Percentiles rank a stretch among this genome's conserved stretches.
phyloP scores from a whole-genome alignment of 345 rosid genomes.

The Citrus cavaleriei region DNA sequence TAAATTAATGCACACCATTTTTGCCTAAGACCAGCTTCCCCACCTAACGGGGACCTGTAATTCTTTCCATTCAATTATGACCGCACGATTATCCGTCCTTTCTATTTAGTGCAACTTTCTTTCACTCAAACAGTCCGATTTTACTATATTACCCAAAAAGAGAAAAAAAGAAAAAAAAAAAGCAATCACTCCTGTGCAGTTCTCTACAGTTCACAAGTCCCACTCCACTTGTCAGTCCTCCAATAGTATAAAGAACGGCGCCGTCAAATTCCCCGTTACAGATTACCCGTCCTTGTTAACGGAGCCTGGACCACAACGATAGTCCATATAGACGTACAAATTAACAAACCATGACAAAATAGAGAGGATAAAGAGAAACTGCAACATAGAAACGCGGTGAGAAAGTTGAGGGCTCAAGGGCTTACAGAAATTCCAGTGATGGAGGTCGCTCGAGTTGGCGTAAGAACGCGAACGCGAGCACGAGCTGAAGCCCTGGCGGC shows the following conservation, averaged over 20 bases:
- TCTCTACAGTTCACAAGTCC: not conserved
- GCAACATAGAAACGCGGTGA: constrained; percentile 29
- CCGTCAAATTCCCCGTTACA: constrained; percentile 70
- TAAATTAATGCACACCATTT: not conserved
- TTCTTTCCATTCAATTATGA: not conserved
- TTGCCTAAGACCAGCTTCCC: not conserved
- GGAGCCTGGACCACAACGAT: constrained; percentile 45
- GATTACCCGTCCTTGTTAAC: constrained; percentile 59
- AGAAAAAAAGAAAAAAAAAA: too few species aligned
- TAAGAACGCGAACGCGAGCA: constrained; percentile 28
- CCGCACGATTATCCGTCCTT: not conserved
- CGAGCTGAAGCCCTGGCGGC: constrained; percentile 10
- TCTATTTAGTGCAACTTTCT: not conserved
- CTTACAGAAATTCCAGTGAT: constrained; percentile 26
- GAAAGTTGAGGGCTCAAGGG: constrained; percentile 23
- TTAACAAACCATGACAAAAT: constrained; percentile 4
- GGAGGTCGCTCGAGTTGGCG: constrained; percentile 36
- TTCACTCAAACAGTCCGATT: not conserved
- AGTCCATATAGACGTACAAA: not conserved
- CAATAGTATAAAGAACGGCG: constrained; percentile 54
- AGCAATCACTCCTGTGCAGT: constrained; percentile 16
- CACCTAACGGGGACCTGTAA: constrained; percentile 11
- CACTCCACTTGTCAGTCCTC: constrained; percentile 20
- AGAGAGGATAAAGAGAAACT: not conserved
- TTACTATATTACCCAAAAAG: not conserved